Conservation (phyloP, 1,284 basidiomycete genomes). For the Cutaneotrichosporon mucoides region DNA sequence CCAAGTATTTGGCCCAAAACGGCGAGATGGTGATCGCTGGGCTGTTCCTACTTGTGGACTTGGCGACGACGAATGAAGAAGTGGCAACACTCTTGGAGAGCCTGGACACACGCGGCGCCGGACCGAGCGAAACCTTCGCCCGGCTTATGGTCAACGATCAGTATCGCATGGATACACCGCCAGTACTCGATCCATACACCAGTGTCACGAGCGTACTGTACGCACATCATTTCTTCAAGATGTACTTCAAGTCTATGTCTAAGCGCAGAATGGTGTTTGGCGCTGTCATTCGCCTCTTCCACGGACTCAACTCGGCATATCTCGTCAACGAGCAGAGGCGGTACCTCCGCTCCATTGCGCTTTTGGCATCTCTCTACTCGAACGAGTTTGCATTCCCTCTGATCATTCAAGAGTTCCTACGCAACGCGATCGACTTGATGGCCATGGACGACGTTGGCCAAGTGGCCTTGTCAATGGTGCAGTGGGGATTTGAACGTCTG, state of each 20-base stretch:
- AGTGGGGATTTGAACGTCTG: constrained; percentile 63
- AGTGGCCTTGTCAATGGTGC: constrained; percentile 67
- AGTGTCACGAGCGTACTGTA: constrained; percentile 3
- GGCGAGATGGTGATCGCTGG: constrained; percentile 15
- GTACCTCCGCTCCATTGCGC: constrained; percentile 64
- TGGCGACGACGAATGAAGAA: constrained; percentile 7
- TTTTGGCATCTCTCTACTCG: constrained; percentile 64
- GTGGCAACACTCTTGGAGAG: neutral
- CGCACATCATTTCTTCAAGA: constrained; percentile 10
- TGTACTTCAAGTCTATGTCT: constrained; percentile 1
- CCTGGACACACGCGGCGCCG: neutral
- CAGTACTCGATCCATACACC: constrained; percentile 7
- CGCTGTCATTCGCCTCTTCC: constrained; percentile 68
- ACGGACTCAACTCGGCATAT: constrained; percentile 62
- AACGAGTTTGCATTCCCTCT: constrained; percentile 58
- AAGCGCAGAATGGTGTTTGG: constrained; percentile 60
- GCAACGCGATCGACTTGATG: constrained; percentile 64
- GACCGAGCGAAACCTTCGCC: constrained; percentile 1
- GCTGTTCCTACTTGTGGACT: constrained; percentile 23
- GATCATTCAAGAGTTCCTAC: constrained; percentile 63
- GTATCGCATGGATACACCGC: neutral
- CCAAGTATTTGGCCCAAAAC: neutral
- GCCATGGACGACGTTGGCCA: constrained; percentile 63
- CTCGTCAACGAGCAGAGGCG: constrained; percentile 83
- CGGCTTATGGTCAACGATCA: constrained; percentile 10